Base-by-base conservation (phyloP, 768 basidiomycete genomes). In the Nidula microcarpa region DNA sequence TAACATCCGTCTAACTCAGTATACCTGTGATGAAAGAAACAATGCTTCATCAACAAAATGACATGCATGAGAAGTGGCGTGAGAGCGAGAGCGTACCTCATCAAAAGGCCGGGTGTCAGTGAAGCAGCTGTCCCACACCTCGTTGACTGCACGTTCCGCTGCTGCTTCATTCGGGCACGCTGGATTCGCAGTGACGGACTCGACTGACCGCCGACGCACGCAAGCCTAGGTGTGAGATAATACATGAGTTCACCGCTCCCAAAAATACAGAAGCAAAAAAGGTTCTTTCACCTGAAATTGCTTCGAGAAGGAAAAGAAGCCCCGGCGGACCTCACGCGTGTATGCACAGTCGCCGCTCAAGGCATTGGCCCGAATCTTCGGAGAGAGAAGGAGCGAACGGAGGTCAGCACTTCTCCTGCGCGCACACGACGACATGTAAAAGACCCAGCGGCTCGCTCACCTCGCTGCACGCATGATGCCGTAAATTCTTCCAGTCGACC, bases 381-480 rank as follows among this genome's bases (percentile, higher is more conserved):
- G 6, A 49, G 13, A 18, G 7, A n/a, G 33, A 23, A 49, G 13
- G 6, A 33, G 9, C 9, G 17, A 46, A 45, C 18, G 36, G n/a
- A n/a, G n/a, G n/a, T n/a, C n/a, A n/a, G n/a, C n/a, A n/a, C n/a
- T n/a, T n/a, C n/a, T n/a, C n/a, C 53, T 14, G 45, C 11, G 30
- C n/a, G 37, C 32, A 41, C 16, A 39, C 45, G 37, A 16, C 43
- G 32, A n/a, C 13, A 53, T 46, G 17, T 43, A 55, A 39, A 35
- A 36, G 18, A 54, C 37, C 10, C 6, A 44, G 7, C n/a, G 10
- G 49, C 13, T 16, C 53, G 72, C 85, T 62, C 58, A 96, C 96
- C 83, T 98, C 96, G 63, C 90, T 94, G 67, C 97, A 99, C 2
- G 96, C 97, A 65, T 97, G 94, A 73, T 97, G 94, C 53, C 93